Percentiles rank a stretch among this genome's conserved stretches.
Conservation (phyloP, 2,329 filamentous ascomycete genomes). For the Colletotrichum sojae region DNA sequence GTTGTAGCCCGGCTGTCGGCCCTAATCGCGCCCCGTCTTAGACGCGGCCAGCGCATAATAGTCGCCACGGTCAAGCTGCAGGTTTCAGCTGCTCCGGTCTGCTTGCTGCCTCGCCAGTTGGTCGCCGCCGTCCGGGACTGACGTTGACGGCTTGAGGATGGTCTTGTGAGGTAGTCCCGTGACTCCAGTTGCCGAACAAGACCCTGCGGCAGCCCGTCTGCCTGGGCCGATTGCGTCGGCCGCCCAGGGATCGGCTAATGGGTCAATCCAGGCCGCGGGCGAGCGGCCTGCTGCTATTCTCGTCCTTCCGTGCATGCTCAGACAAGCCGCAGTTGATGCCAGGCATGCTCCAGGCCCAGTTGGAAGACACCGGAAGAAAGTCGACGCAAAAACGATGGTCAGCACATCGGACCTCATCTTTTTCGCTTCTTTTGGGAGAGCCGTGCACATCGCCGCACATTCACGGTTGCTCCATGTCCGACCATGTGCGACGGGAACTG, state of each 20-base stretch:
- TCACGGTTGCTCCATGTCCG: slow-evolving; percentile 11
- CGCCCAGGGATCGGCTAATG: slow-evolving; percentile 21
- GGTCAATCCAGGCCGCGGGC: slow-evolving; percentile 23
- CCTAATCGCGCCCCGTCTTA: slow-evolving; percentile 24
- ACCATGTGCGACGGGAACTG: slow-evolving; percentile 25
- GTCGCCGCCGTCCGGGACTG: background rate
- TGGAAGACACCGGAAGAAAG: background rate
- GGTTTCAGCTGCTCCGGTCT: slow-evolving; percentile 37
- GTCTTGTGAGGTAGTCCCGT: slow-evolving; percentile 2
- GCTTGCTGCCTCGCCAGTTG: slow-evolving; percentile 19
- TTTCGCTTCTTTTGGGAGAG: slow-evolving; percentile 18
- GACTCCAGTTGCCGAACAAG: slow-evolving; percentile 13
- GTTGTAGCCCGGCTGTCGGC: slow-evolving; percentile 15
- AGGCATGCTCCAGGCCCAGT: slow-evolving; percentile 4
- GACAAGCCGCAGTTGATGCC: slow-evolving; percentile 9
- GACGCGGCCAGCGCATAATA: slow-evolving; percentile 41
- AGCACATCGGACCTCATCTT: slow-evolving; percentile 11
- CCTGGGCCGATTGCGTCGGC: slow-evolving; percentile 16
- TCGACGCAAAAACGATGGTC: background rate
- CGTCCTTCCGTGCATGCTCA: slow-evolving; percentile 21
- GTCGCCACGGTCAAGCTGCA: slow-evolving; percentile 41
- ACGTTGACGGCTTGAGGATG: slow-evolving; percentile 9
- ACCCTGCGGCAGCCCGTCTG: slow-evolving; percentile 17
- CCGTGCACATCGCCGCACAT: slow-evolving; percentile 1
- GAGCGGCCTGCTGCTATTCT: slow-evolving; percentile 38